Conservation (phyloP, 2,329 filamentous ascomycete genomes). For the Sarocladium kiliense region DNA sequence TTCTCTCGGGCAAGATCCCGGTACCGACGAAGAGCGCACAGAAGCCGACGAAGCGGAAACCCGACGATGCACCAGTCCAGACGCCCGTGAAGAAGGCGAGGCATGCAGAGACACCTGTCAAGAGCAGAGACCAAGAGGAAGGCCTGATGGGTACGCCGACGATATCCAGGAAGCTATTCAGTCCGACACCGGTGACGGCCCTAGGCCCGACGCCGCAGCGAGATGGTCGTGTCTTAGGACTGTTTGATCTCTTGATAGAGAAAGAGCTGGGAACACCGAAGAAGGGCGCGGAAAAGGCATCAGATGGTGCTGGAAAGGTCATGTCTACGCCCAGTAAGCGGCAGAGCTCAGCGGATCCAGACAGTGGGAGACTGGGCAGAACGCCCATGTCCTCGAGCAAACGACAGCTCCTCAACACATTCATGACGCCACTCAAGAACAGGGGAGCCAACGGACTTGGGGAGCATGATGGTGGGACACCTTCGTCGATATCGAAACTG, state of each 20-base stretch:
- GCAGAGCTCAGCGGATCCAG: constrained; percentile 22
- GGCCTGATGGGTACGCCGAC: constrained; percentile 51
- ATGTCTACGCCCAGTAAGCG: constrained; percentile 45
- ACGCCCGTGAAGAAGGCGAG: constrained; percentile 50
- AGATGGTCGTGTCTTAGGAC: constrained; percentile 69
- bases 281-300: constrained; percentile 26
- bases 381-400: constrained; percentile 55
- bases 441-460: constrained; percentile 26
- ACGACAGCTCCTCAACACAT: constrained; percentile 55
- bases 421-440: constrained; percentile 59
- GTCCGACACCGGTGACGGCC: constrained; percentile 51
- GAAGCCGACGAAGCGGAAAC: constrained; percentile 33
- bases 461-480: constrained; percentile 32
- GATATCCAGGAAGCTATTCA: constrained; percentile 54
- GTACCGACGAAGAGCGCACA: constrained; percentile 32
- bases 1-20: constrained; percentile 48
- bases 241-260: constrained; percentile 66
- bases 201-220: constrained; percentile 77
- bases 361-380: constrained; percentile 30
- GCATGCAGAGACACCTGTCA: constrained; percentile 42
- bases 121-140: constrained; percentile 30
- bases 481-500: constrained; percentile 47
- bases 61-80: constrained; percentile 26
- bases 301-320: constrained; percentile 13
- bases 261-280: constrained; percentile 45